Conservation (phyloP, 1,284 basidiomycete species). For the Melampsora larici-populina region DNA sequence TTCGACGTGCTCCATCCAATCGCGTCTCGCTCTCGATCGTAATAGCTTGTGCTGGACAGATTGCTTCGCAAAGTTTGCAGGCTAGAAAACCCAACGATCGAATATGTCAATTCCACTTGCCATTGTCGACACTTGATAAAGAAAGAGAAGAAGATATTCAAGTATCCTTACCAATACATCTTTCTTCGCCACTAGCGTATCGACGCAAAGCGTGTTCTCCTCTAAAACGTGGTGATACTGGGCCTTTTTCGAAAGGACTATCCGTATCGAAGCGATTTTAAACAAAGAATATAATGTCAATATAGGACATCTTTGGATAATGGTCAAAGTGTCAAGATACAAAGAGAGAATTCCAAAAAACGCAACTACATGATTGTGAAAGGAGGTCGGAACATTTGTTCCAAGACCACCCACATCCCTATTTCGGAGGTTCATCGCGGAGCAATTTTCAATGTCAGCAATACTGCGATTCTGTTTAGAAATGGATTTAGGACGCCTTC, state of each 20-base stretch:
- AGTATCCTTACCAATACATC: constrained; percentile 78
- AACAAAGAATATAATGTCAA: constrained; percentile 16
- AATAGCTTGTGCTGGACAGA: constrained; percentile 98
- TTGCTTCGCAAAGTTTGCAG: constrained; percentile 98
- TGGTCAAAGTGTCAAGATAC: not conserved
- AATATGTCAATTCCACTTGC: not conserved
- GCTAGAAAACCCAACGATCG: constrained; percentile 59
- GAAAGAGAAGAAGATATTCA: constrained; percentile 16
- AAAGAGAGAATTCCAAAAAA: no score
- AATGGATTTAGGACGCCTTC: not conserved
- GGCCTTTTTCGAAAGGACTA: constrained; percentile 86
- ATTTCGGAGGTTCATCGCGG: not conserved
- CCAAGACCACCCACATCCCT: constrained; percentile 99
- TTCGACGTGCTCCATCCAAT: constrained; percentile 89
- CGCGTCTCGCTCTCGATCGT: constrained; percentile 98
- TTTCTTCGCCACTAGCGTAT: constrained; percentile 97
- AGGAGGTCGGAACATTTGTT: constrained; percentile 77
- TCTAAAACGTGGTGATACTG: constrained; percentile 93
- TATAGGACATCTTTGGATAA: not conserved
- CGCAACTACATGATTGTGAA: constrained; percentile 79
- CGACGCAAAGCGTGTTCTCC: constrained; percentile 97
- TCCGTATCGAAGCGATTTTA: constrained; percentile 62
- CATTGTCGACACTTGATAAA: not conserved
- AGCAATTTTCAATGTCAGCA: not conserved
- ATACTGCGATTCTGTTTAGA: not conserved